A percentile compares a stretch with the other conserved stretches of the same genome.
phyloP scores from a whole-genome alignment of 345 rosid species.

The Linum usitatissimum region DNA sequence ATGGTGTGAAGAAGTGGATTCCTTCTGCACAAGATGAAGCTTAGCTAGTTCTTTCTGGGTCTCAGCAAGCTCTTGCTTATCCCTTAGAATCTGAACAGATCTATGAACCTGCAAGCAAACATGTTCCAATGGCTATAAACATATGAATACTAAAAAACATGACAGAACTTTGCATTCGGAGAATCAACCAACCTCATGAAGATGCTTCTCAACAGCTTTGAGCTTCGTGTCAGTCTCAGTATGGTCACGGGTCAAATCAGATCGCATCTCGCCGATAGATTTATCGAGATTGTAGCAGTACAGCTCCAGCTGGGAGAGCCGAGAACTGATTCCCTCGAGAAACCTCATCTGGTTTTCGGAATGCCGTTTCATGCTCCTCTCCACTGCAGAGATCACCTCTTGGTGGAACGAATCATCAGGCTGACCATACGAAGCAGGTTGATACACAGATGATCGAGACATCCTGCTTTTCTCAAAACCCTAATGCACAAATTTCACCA shows the following conservation, averaged over 20 bases:
- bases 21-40: constrained; percentile 86
- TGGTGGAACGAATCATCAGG: constrained; percentile 71
- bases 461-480: constrained; percentile 78
- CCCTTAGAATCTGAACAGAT: constrained; percentile 93
- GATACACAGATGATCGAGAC: constrained; percentile 48
- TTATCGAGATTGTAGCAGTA: constrained; percentile 93
- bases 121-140: background rate
- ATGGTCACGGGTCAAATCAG: constrained; percentile 59
- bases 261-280: constrained; percentile 86
- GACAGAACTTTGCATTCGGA: background rate
- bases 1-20: constrained; percentile 54
- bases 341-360: constrained; percentile 73
- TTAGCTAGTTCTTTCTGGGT: constrained; percentile 86
- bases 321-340: constrained; percentile 94
- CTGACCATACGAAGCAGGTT: constrained; percentile 55
- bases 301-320: constrained; percentile 81
- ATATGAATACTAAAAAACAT: background rate
- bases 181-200: constrained; percentile 64
- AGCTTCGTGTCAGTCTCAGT: constrained; percentile 75
- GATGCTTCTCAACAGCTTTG: constrained; percentile 77
- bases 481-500: constrained; percentile 19
- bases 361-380: constrained; percentile 70
- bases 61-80: constrained; percentile 95
- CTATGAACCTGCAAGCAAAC: constrained; percentile 74
- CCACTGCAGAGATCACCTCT: constrained; percentile 53